phyloP scores from a whole-genome alignment of 23 red algal species.

The Gracilariopsis chorda region DNA sequence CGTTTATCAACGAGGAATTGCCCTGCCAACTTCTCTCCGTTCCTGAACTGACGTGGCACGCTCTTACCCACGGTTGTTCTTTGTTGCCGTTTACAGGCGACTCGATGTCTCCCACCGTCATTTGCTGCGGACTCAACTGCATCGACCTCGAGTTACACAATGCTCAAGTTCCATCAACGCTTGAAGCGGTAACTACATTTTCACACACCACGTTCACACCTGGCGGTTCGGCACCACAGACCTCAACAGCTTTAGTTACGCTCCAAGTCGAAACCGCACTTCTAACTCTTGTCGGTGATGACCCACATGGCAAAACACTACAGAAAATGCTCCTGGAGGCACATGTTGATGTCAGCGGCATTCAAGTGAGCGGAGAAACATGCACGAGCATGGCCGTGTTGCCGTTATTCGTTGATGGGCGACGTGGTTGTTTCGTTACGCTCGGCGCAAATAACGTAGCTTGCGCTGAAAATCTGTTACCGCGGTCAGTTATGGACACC shows the following conservation, averaged over 20 bases:
- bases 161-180: slow-evolving; percentile 35
- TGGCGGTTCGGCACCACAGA: slow-evolving; percentile 79
- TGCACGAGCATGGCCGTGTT: slow-evolving; percentile 77
- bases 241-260: slow-evolving; percentile 38
- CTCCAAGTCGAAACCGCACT: slow-evolving; percentile 19
- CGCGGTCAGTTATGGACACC: slow-evolving; percentile 26
- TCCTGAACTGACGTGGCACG: too few species aligned
- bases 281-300: slow-evolving; percentile 47
- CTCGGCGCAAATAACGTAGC: slow-evolving; percentile 78
- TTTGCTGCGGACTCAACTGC: slow-evolving; percentile 80
- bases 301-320: slow-evolving; percentile 55
- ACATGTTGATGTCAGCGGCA: slow-evolving; percentile 26
- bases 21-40: too few species aligned
- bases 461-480: background rate
- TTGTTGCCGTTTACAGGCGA: too few species aligned
- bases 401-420: slow-evolving; percentile 73
- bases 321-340: slow-evolving; percentile 8
- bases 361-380: background rate
- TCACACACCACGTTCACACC: slow-evolving; percentile 55
- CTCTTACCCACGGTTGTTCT: too few species aligned
- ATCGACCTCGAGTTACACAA: slow-evolving; percentile 77
- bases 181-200: slow-evolving; percentile 76
- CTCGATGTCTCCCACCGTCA: slow-evolving; percentile 19
- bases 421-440: slow-evolving; percentile 83
- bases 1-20: too few species aligned